phyloP scores from a whole-genome alignment of 2,329 filamentous ascomycete species.

The Fusarium sororula region DNA sequence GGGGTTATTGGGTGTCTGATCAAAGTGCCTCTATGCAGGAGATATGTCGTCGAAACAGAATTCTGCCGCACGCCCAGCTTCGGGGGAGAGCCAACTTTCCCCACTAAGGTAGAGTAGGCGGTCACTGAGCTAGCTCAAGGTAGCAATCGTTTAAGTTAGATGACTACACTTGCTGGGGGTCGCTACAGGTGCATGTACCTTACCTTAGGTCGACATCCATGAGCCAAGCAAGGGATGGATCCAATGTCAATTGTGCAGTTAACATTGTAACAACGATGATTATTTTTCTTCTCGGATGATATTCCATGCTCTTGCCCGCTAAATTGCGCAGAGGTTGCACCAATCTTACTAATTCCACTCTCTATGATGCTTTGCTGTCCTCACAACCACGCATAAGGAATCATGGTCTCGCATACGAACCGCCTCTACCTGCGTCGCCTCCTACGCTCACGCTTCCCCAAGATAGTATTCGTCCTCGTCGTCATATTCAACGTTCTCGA shows the following conservation, averaged over 20 bases:
- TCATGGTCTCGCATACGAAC: slow-evolving; percentile 46
- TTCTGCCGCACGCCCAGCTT: background rate
- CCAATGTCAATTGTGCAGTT: background rate
- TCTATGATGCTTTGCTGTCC: slow-evolving; percentile 37
- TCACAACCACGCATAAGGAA: slow-evolving; percentile 27
- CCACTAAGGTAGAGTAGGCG: background rate
- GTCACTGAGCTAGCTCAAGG: background rate
- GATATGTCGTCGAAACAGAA: background rate
- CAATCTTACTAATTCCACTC: background rate
- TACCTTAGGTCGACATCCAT: background rate
- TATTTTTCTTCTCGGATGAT: background rate
- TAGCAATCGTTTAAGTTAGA: background rate
- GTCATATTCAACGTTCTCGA: slow-evolving; percentile 52
- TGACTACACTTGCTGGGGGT: background rate
- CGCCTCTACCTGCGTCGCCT: slow-evolving; percentile 50
- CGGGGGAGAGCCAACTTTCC: background rate
- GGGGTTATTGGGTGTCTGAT: background rate
- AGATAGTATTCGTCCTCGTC: slow-evolving; percentile 48
- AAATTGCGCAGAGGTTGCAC: background rate
- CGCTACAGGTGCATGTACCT: background rate
- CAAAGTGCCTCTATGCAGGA: background rate
- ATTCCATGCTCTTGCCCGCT: background rate
- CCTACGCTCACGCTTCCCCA: slow-evolving; percentile 48
- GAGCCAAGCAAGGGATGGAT: slow-evolving; percentile 18
- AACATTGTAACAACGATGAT: background rate